Evolutionary conservation across 306 rosid species (phyloP), one percentile per base, ranked within the genome.

Genomic region (Cicer bijugum): DNA sequence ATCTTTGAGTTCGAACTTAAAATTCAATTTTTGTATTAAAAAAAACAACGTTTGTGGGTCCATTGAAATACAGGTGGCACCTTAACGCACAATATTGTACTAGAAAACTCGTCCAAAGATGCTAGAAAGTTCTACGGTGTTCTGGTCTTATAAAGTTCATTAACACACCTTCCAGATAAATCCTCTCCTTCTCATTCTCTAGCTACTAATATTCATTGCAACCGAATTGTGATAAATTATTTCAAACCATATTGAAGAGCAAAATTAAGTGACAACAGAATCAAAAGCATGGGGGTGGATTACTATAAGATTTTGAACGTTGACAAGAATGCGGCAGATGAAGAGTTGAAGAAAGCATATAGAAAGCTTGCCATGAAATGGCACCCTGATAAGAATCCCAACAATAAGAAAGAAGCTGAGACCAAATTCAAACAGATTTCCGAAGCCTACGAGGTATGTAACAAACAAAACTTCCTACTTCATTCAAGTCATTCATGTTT

Each of bases 311-410:
- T 87, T 53, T 77, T 92, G 89, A 85, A 88, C 87, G 96, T 92
- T 7, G 92, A 87, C 11, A 90, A 82, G 85, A 90, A 40, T 67
- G 96, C 91, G 12, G 82, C 71, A 1, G 97, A 89, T 33, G 97
- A 92, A 1, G 97, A 92, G 20, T 77, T 89, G 85, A 92, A 92
- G 93, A 92, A 89, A 74, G 92, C 96, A 38, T 92, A 89, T 69
- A 78, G 93, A 78, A 92, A 92, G 77, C 91, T 92, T 71, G 97
- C 96, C 58, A 92, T 92, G 97, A 92, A 92, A 74, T 92, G 97
- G 97, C 97, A 92, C 75, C 96, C 97, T 71, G 97, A 91, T 64
- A 91, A 91, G 81, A 92, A 92, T 40, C 96, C 90, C 38, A 81
- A 58, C 83, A 92, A 92, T 42, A 92, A 88, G 86, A 89, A 84